A percentile compares a stretch with the other conserved stretches of the same genome.
These are phyloP conservation scores for Amoebophrya sp. DNA, from an alignment of 169 alveolate species.

Conservation along the genomic window DNA sequence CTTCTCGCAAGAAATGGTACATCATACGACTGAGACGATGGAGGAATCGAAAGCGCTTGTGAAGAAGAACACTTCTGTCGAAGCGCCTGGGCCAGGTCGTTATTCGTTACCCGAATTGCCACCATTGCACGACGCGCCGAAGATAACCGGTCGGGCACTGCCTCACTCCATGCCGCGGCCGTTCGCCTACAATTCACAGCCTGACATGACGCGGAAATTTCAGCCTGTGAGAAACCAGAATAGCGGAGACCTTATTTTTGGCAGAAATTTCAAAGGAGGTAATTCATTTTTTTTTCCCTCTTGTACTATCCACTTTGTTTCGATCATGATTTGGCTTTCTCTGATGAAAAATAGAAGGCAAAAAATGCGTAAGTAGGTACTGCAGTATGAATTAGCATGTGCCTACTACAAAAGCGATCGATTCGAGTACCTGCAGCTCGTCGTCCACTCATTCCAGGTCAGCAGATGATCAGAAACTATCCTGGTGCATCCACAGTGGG, in stretches of 20 bases:
- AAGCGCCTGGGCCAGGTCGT: neutral
- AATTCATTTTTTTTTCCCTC: neutral
- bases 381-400: too few species aligned
- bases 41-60: neutral
- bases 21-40: neutral
- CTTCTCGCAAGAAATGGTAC: neutral
- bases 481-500: too few species aligned
- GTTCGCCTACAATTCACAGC: neutral
- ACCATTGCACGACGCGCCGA: neutral
- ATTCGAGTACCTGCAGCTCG: too few species aligned
- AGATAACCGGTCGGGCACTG: neutral
- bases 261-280: neutral
- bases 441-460: slow-evolving; percentile 18
- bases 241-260: neutral
- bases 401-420: too few species aligned
- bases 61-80: neutral
- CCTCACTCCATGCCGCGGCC: neutral
- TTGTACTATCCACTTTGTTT: too few species aligned
- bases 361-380: too few species aligned
- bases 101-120: neutral
- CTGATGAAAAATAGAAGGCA: too few species aligned
- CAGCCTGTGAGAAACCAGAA: neutral
- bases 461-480: neutral
- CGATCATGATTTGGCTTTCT: too few species aligned
- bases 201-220: neutral